A percentile compares a stretch with the other conserved stretches of the same genome.
These are phyloP conservation scores for Calvatia gigantea DNA, from an alignment of 768 basidiomycete species.

Conservation along the genomic window DNA sequence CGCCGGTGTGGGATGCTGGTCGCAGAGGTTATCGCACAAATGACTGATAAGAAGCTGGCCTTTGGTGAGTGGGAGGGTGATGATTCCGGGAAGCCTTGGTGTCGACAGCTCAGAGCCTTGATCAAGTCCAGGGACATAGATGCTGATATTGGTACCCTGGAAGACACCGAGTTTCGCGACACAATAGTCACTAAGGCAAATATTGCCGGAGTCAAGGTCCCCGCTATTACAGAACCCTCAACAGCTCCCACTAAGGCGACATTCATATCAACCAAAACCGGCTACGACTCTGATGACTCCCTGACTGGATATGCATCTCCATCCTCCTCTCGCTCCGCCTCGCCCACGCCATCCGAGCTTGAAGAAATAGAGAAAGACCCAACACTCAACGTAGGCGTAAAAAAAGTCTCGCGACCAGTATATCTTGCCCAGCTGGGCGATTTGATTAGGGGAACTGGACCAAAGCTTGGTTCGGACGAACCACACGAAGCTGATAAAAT, in stretches of 20 bases:
- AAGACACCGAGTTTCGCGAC: not conserved
- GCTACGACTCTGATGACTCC: slow-evolving; percentile 81
- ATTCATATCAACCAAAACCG: slow-evolving; percentile 21
- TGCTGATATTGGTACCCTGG: slow-evolving; percentile 24
- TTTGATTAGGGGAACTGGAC: slow-evolving; percentile 63
- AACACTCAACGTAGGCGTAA: slow-evolving; percentile 63
- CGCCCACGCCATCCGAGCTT: slow-evolving; percentile 79
- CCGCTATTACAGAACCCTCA: slow-evolving; percentile 3
- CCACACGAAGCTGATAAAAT: slow-evolving; percentile 70
- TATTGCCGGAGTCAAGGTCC: slow-evolving; percentile 11
- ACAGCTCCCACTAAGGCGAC: slow-evolving; percentile 15
- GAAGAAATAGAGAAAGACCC: slow-evolving; percentile 86
- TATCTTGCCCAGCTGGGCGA: slow-evolving; percentile 85
- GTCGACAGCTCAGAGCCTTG: slow-evolving; percentile 54
- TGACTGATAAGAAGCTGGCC: slow-evolving; percentile 59
- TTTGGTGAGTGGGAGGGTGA: slow-evolving; percentile 87
- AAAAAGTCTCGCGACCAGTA: slow-evolving; percentile 78
- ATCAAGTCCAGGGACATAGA: slow-evolving; percentile 50
- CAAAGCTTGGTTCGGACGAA: slow-evolving; percentile 47
- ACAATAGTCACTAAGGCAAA: not conserved
- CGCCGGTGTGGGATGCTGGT: slow-evolving; percentile 91
- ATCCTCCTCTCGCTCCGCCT: slow-evolving; percentile 62
- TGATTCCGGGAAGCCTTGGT: slow-evolving; percentile 63
- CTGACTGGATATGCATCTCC: slow-evolving; percentile 76
- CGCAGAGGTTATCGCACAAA: slow-evolving; percentile 73